Base-by-base conservation (phyloP, 2,329 filamentous ascomycete species). In the Aspergillus intermedius region DNA sequence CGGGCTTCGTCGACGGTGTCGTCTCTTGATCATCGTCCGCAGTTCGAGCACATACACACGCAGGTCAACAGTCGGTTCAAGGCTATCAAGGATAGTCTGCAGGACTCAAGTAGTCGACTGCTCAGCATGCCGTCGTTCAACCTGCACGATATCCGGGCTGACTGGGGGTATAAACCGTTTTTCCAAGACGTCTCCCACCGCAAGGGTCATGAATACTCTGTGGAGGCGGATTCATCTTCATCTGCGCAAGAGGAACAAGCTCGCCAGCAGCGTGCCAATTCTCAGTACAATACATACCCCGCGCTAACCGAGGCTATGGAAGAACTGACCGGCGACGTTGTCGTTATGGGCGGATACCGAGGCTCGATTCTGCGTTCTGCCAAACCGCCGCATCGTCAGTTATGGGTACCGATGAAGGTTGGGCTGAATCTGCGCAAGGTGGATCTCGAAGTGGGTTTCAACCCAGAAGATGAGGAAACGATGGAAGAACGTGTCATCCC, bases 331-430 rank as follows among this genome's bases (percentile, higher is more conserved):
- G 91, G 91, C 0, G 91, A 97, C 62, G 66, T 97, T 6, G 88
- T 97, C 6, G 77, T 96, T 25, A 78, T 97, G 62, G 91, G 91
- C 17, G 91, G 91, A 12, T 95, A 96, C 63, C 80, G 91, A 55
- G 91, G 91, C 3, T 95, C 91, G 0, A 78, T 96, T n/a, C 69
- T 97, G 25, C 83, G 91, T 25, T 94, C 89, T 9, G 86, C 88
- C 9, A 84, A 89, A 53, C 80, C 87, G 7, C 86, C 87, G 3
- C 82, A 91, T 61, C 83, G 89, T n/a, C 89, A 95, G 63, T 73
- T 95, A 0, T 97, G 91, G 91, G 88, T 94, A 1, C 91, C 91
- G 0, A 84, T 96, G 61, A 96, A 96, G 68, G 85, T 95, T 23
- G 91, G 91, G 1, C 73, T 97, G 45, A 95, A 95, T 58, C 80